phyloP scores from a whole-genome alignment of 768 basidiomycete species.

The Tricholoma flavovirens region DNA sequence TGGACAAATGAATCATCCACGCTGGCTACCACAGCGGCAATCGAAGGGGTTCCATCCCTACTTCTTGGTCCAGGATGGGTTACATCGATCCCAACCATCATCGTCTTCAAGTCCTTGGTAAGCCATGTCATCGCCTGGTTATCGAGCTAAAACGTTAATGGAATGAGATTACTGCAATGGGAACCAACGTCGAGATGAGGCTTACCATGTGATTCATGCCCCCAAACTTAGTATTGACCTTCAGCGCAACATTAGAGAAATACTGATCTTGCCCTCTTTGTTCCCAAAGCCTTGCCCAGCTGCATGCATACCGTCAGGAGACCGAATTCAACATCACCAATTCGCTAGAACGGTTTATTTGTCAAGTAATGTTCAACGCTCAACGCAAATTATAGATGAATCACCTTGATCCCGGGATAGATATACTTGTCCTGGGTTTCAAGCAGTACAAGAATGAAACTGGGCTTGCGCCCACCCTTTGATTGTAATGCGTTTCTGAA shows the following conservation, averaged over 20 bases:
- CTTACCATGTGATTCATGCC: slow-evolving; percentile 66
- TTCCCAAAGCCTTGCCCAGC: slow-evolving; percentile 50
- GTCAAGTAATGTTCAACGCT: not conserved
- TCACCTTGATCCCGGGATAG: slow-evolving; percentile 73
- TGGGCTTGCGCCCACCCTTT: slow-evolving; percentile 32
- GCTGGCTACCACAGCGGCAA: slow-evolving; percentile 79
- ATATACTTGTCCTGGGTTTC: slow-evolving; percentile 66
- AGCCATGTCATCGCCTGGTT: slow-evolving; percentile 56
- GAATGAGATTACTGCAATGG: not conserved
- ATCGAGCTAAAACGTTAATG: slow-evolving; percentile 37
- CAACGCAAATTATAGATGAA: not conserved
- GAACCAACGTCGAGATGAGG: not conserved
- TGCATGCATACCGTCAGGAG: slow-evolving; percentile 71
- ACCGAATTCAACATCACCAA: slow-evolving; percentile 71
- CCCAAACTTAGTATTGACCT: slow-evolving; percentile 79
- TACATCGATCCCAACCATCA: slow-evolving; percentile 35
- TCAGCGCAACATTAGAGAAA: slow-evolving; percentile 75
- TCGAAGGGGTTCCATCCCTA: slow-evolving; percentile 67
- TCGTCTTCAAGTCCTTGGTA: slow-evolving; percentile 58
- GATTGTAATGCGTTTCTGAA: too few relatives aligned
- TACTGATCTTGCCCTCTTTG: slow-evolving; percentile 71
- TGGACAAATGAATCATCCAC: slow-evolving; percentile 65
- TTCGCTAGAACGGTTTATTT: slow-evolving; percentile 29
- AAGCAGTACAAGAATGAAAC: slow-evolving; percentile 66
- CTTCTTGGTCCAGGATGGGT: slow-evolving; percentile 73